Evolutionary conservation across 2,329 filamentous ascomycete species (phyloP), one percentile per base, ranked within the genome.

Genomic region (Trichoderma koningii): DNA sequence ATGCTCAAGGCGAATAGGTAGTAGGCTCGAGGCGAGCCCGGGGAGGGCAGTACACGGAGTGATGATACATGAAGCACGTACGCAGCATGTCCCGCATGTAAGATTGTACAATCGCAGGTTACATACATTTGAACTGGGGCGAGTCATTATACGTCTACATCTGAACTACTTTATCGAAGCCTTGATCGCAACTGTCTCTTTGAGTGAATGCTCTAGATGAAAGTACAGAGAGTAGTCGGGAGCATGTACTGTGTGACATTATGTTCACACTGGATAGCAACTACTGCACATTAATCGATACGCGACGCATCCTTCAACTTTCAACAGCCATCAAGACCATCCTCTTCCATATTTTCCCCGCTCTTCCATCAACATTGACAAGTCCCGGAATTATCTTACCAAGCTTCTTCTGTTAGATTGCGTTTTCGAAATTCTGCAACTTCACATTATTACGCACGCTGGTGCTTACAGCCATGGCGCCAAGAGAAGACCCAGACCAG

Each of bases 401-500:
- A 34, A 34, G 7, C 9, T 14, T 5, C 9, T 14, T 38, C 14
- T 10, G 10, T 1, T 38, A n/a, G n/a, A n/a, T n/a, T n/a, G n/a
- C n/a, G n/a, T n/a, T n/a, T n/a, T n/a, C n/a, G n/a, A n/a, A n/a
- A n/a, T n/a, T n/a, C n/a, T n/a, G n/a, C n/a, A n/a, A 21, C 30
- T 30, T n/a, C 6, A 10, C 28, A n/a, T 19, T 21, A 9, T 52
- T 7, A 52, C 30, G 2, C 5, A 34, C 15, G 17, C 12, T 45
- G 14, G 57, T 10, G 14, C 48, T 41, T 12, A 23, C 12, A 30
- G 45, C 50, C 26, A 76, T 77, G 75, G 69, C 72, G 17, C 69
- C 71, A 6, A 68, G 70, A 30, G 69, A 72, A 34, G 69, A 76
- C n/a, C 55, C 72, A 34, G 69, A 76, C n/a, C 55, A 48, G 55